phyloP scores from a whole-genome alignment of 441 rosid genomes.

The Monsonia emarginata region DNA sequence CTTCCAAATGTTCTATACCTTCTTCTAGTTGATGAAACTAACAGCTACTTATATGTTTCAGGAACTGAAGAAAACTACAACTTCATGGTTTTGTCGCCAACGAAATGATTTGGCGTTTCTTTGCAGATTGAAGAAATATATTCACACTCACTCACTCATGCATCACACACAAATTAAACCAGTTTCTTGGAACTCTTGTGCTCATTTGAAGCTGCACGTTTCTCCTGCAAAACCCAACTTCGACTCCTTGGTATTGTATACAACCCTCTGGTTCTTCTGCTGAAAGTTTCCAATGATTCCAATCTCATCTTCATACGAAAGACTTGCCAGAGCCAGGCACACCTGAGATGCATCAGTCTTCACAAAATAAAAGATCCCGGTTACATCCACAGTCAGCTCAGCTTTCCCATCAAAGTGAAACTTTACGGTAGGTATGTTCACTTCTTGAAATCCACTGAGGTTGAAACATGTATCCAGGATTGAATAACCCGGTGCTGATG shows the following conservation, averaged over 20 bases:
- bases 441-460: constrained; percentile 53
- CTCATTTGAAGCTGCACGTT: constrained; percentile 51
- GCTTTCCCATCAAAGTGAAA: constrained; percentile 54
- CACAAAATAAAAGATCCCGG: constrained; percentile 67
- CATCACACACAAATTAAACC: neutral
- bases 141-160: neutral
- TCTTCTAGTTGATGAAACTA: neutral
- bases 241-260: constrained; percentile 59
- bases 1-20: neutral
- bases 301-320: constrained; percentile 49
- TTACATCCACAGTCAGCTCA: constrained; percentile 50
- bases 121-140: constrained; percentile 1
- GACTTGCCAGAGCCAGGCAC: constrained; percentile 84
- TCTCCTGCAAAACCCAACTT: constrained; percentile 69
- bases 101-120: neutral
- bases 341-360: constrained; percentile 71
- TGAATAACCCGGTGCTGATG: constrained; percentile 53
- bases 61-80: neutral
- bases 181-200: neutral
- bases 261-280: constrained; percentile 78
- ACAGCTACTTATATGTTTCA: constrained; percentile 3
- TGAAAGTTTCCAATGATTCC: constrained; percentile 78
- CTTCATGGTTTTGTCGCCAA: neutral
- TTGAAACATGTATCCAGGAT: constrained; percentile 79
- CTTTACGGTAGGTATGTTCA: constrained; percentile 52